A percentile compares a stretch with the other conserved stretches of the same genome.
phyloP scores from a whole-genome alignment of 2,329 filamentous ascomycete species.

The Cordyceps pruinosa region DNA sequence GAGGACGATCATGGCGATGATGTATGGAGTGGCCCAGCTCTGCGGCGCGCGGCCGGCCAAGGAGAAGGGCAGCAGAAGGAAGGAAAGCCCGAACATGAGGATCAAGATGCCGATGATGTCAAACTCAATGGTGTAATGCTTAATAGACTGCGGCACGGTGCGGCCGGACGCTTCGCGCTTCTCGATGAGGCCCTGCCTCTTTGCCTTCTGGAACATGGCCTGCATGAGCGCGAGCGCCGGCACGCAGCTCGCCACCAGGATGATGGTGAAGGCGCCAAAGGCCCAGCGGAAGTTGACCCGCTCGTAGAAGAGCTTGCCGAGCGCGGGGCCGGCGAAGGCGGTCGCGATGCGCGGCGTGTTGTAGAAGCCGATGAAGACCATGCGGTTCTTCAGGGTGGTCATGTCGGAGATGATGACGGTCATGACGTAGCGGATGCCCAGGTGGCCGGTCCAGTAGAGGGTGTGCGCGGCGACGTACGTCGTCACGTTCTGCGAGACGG shows the following conservation, averaged over 20 bases:
- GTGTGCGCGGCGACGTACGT: conserved; percentile 56
- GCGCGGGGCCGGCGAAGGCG: conserved; percentile 36
- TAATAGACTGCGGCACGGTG: conserved; percentile 37
- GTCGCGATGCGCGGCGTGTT: conserved; percentile 37
- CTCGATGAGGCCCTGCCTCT: conserved; percentile 18
- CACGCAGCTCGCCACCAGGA: conserved; percentile 44
- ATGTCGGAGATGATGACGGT: conserved; percentile 37
- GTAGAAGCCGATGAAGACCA: conserved; percentile 37
- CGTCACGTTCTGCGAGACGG: conserved; percentile 49
- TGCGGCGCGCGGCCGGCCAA: conserved; percentile 28
- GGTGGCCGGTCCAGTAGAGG: conserved; percentile 55
- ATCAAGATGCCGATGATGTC: conserved; percentile 49
- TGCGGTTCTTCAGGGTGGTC: conserved; percentile 35
- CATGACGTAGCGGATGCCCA: conserved; percentile 34
- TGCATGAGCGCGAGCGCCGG: conserved; percentile 29
- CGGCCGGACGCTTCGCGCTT: conserved; percentile 44
- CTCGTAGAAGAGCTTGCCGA: conserved; percentile 32
- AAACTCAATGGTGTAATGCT: conserved; percentile 51
- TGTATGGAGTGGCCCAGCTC: conserved; percentile 36
- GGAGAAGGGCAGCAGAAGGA: conserved; percentile 47
- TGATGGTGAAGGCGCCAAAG: conserved; percentile 58
- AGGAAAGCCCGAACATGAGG: conserved; percentile 42
- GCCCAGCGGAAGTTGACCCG: conserved; percentile 38
- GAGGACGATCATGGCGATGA: conserved; percentile 42
- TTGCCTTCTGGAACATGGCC: neutral